phyloP scores from a whole-genome alignment of 23 red algal species.

The Cyanidium caldarium region DNA sequence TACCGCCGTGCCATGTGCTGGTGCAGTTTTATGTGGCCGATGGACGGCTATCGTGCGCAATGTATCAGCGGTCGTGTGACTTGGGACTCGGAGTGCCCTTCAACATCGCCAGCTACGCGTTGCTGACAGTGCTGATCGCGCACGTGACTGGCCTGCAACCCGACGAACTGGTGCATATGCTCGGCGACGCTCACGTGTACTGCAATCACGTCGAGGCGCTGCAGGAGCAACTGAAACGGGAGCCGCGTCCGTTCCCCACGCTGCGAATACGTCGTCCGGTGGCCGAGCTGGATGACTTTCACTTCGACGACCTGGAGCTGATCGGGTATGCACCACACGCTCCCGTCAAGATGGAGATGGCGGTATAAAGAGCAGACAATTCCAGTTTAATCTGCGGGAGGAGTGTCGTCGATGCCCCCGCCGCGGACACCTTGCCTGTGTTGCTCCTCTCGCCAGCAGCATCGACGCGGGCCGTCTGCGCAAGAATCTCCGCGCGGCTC shows the following conservation, averaged over 20 bases:
- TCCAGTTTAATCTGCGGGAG: no score
- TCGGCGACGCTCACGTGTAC: slow-evolving; percentile 96
- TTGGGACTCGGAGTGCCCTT: slow-evolving; percentile 94
- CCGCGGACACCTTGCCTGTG: no score
- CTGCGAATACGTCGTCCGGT: slow-evolving; percentile 29
- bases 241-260: slow-evolving; percentile 52
- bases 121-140: slow-evolving; percentile 77
- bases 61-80: slow-evolving; percentile 93
- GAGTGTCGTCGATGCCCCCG: no score
- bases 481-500: no score
- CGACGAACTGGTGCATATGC: slow-evolving; percentile 67
- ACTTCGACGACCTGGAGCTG: slow-evolving; percentile 47
- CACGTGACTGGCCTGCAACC: slow-evolving; percentile 43
- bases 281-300: slow-evolving; percentile 54
- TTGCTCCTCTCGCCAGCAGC: no score
- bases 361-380: slow-evolving; percentile 30
- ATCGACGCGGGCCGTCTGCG: no score
- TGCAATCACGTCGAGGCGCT: slow-evolving; percentile 72
- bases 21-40: slow-evolving; percentile 89
- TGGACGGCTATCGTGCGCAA: slow-evolving; percentile 73
- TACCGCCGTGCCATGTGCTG: slow-evolving; percentile 89
- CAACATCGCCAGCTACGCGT: slow-evolving; percentile 84
- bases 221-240: slow-evolving; percentile 35
- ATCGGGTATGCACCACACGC: slow-evolving; percentile 54
- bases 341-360: slow-evolving; percentile 83